A percentile compares a stretch with the other conserved stretches of the same genome.
Conservation (phyloP, 306 rosid species). For the Lupinus albus region DNA sequence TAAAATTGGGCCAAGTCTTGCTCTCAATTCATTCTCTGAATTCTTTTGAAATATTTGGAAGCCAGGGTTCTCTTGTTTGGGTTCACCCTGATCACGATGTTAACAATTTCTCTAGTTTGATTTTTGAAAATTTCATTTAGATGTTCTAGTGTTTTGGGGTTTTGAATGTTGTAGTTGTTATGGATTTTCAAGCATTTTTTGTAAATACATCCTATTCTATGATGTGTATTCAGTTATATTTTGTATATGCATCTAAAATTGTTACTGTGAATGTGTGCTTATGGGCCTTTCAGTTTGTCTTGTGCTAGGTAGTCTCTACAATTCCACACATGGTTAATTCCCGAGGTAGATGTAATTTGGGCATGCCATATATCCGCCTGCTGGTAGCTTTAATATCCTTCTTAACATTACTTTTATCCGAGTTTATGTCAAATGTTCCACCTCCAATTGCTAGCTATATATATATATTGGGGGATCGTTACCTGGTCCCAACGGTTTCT, state of each 20-base stretch:
- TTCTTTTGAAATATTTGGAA: neutral
- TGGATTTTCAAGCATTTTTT: neutral
- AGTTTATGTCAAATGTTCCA: neutral
- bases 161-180: constrained; percentile 1
- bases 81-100: neutral
- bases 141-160: neutral
- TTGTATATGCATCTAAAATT: constrained; percentile 7
- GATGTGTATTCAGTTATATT: constrained; percentile 20
- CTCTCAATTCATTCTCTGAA: neutral
- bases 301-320: neutral
- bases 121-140: constrained; percentile 9
- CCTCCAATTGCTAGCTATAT: neutral
- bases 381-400: constrained; percentile 7
- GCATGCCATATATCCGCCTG: neutral
- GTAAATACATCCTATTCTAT: neutral
- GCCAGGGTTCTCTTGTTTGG: neutral
- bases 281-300: constrained; percentile 1
- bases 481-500: neutral
- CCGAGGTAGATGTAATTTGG: constrained; percentile 2
- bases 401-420: constrained; percentile 1
- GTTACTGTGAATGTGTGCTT: neutral
- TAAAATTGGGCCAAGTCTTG: too few relatives aligned
- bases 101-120: constrained; percentile 4
- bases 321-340: neutral
- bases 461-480: neutral